Base-by-base conservation (phyloP, 1,284 basidiomycete species). In the Vanrija sp. region DNA sequence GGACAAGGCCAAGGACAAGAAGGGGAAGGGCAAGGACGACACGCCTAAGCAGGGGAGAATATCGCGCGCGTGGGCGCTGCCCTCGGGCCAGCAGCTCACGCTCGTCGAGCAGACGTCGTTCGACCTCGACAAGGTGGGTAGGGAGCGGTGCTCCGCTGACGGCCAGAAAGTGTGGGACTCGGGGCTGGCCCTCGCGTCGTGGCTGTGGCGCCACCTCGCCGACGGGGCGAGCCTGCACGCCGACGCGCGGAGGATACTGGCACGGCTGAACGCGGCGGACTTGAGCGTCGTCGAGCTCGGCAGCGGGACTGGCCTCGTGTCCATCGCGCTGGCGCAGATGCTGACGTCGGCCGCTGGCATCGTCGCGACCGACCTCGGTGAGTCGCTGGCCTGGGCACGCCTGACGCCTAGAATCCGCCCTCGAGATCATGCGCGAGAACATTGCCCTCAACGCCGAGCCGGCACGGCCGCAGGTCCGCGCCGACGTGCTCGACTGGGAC, bases 151-250 rank as follows among this genome's bases (percentile, higher is more conserved):
- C 6, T 2, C 8, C 36, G 51, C 49, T 53, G 45, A 51, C 36
- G 36, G 22, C 9, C 58, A 92, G 89, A 93, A 92, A 88, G 82
- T 92, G 48, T 92, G 89, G 90, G 90, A 93, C 71, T 92, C 88
- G 51, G 89, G 89, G 2, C 80, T 91, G 45, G 88, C 87, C 2
- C 75, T 91, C 20, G 84, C 85, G 51, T 82, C 87, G 0, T 91
- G 88, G 87, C 76, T 91, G 7, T 68, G 59, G 53, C 51, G 16
- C 74, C 53, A 63, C 25, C 44, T 66, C 5, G 22, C 39, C 6
- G n/a, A 22, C 15, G 38, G 44, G 24, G 22, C 18, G 16, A n/a
- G n/a, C 1, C 3, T 23, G 15, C 23, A 53, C 41, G n/a, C 54
- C 1, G 44, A 48, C 6, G 56, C 53, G 9, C 43, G 45, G 1